Evolutionary conservation across 1,284 basidiomycete genomes (phyloP).

Genomic region (Lignosus rhinocerotis): DNA sequence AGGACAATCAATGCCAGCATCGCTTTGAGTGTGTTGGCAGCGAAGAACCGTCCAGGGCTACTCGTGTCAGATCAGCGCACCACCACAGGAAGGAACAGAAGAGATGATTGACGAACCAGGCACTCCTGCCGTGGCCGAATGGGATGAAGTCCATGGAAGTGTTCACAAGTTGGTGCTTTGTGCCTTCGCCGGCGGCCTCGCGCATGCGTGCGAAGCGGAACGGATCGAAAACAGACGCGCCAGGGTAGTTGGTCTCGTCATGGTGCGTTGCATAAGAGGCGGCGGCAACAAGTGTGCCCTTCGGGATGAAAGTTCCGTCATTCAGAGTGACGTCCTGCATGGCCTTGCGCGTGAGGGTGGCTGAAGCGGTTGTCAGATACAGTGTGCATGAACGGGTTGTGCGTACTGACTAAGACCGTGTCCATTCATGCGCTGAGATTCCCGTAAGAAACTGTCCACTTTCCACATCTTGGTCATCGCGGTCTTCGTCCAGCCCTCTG

Average conservation of each 20-base stretch:
- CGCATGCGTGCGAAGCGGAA: constrained; percentile 47
- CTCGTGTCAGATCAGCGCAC: neutral
- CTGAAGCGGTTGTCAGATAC: neutral
- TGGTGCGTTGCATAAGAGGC: constrained; percentile 41
- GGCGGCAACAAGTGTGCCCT: constrained; percentile 40
- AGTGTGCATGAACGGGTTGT: neutral
- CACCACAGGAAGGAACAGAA: neutral
- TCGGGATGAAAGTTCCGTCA: constrained; percentile 44
- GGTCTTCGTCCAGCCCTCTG: constrained; percentile 45
- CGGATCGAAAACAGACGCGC: constrained; percentile 41
- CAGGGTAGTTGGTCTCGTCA: constrained; percentile 41
- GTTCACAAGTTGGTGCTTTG: constrained; percentile 35
- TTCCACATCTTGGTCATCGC: constrained; percentile 47
- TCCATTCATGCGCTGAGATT: constrained; percentile 43
- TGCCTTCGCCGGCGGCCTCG: constrained; percentile 23
- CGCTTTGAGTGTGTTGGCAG: constrained; percentile 45
- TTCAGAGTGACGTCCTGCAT: constrained; percentile 39
- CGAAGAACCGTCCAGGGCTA: constrained; percentile 49
- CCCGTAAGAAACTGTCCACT: constrained; percentile 55
- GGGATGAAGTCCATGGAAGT: constrained; percentile 39
- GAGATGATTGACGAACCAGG: constrained; percentile 35
- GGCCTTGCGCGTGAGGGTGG: constrained; percentile 17
- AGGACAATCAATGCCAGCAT: constrained; percentile 38
- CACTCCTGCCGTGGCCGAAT: constrained; percentile 46
- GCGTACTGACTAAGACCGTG: constrained; percentile 25